Conservation (phyloP, 2,329 filamentous ascomycete genomes). For the Calonectria multiphialidica region DNA sequence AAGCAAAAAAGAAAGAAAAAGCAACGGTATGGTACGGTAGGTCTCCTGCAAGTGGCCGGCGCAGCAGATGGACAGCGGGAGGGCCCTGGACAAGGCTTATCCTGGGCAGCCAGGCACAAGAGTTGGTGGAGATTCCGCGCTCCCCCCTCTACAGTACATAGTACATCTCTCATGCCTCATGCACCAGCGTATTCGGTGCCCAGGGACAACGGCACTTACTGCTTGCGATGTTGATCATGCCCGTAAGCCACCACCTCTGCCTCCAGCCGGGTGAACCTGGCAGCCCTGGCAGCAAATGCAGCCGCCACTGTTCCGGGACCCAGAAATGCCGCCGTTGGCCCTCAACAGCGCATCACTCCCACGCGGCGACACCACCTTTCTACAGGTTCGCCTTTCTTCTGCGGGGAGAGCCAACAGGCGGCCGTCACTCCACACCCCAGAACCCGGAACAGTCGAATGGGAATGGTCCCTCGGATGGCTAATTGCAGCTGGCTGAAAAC, state of each 20-base stretch:
- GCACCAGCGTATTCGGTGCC: conserved; percentile 2
- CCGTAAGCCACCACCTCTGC: conserved; percentile 22
- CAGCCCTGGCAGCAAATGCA: conserved; percentile 9
- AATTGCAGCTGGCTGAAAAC: conserved; percentile 20
- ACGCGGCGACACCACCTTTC: conserved; percentile 8
- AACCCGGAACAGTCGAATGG: conserved; percentile 35
- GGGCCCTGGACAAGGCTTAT: conserved; percentile 18
- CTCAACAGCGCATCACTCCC: conserved; percentile 38
- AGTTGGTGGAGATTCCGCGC: conserved; percentile 1
- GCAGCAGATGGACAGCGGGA: conserved; percentile 8
- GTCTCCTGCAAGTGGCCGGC: conserved; percentile 17
- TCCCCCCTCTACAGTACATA: neutral
- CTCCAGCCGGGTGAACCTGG: conserved; percentile 33
- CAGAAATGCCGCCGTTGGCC: conserved; percentile 32
- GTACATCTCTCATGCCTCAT: neutral
- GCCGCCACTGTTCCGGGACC: conserved; percentile 18
- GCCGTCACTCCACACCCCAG: conserved; percentile 40
- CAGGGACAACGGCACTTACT: neutral
- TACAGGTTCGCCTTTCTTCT: conserved; percentile 31
- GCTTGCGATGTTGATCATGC: conserved; percentile 27
- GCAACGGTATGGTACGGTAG: neutral
- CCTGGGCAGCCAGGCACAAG: conserved; percentile 10
- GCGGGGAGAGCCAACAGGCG: conserved; percentile 39
- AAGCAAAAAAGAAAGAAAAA: neutral
- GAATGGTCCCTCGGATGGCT: conserved; percentile 29